These are phyloP conservation scores for Saccharomyces hybrid DNA, from an alignment of 1,139 yeast genomes.

Conservation along the genomic window DNA sequence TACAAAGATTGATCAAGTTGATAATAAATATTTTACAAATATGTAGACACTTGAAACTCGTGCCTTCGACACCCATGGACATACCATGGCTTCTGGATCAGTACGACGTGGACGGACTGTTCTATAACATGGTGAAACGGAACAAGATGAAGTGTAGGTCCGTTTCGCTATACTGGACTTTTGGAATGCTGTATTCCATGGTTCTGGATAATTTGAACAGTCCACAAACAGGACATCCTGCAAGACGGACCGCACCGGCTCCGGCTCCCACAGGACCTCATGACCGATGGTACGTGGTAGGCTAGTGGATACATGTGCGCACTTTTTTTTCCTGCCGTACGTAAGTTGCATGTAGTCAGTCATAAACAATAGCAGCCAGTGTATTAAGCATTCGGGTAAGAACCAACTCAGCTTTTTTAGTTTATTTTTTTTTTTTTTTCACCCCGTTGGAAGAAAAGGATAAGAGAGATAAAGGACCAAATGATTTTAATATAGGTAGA, in stretches of 20 bases:
- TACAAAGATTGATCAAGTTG: slow-evolving; percentile 11
- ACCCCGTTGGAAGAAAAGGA: slow-evolving; percentile 1
- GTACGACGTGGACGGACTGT: slow-evolving; percentile 22
- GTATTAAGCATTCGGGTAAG: slow-evolving; percentile 1
- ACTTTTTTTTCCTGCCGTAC: background rate
- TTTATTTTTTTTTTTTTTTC: background rate
- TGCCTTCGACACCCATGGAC: slow-evolving; percentile 13
- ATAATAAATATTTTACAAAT: slow-evolving; percentile 15
- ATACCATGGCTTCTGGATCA: slow-evolving; percentile 14
- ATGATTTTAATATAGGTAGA: background rate
- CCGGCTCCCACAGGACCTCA: background rate
- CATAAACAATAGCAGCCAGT: slow-evolving; percentile 1
- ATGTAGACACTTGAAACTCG: slow-evolving; percentile 11
- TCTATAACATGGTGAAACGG: slow-evolving; percentile 14
- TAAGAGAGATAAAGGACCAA: background rate
- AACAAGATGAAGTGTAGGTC: slow-evolving; percentile 7
- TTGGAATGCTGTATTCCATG: background rate
- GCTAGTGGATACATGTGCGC: background rate
- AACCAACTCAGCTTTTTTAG: background rate
- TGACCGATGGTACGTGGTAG: slow-evolving; percentile 6
- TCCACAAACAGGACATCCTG: background rate
- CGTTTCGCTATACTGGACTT: background rate
- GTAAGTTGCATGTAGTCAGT: background rate
- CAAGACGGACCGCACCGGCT: background rate
- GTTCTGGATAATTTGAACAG: background rate